phyloP scores from a whole-genome alignment of 1,284 basidiomycete species.

The Chalciporus sp. region DNA sequence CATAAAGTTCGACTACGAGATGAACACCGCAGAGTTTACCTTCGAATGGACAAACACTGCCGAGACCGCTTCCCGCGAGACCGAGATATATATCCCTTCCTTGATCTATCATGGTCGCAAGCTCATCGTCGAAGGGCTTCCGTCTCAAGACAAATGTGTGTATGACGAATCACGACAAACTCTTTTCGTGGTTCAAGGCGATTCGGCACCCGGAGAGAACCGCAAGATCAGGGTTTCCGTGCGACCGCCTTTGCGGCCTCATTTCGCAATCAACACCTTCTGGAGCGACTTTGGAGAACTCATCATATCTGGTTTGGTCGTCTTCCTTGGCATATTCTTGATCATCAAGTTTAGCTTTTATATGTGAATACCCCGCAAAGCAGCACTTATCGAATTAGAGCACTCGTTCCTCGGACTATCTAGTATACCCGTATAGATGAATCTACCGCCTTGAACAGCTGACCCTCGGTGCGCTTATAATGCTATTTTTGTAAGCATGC shows the following conservation, averaged over 20 bases:
- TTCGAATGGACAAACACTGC: conserved; percentile 60
- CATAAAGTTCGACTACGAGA: conserved; percentile 66
- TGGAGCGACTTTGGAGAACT: conserved; percentile 62
- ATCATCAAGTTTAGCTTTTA: conserved; percentile 34
- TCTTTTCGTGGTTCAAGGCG: conserved; percentile 56
- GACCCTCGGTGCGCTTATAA: background rate
- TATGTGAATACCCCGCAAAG: conserved; percentile 18
- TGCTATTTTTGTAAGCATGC: background rate
- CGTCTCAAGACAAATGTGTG: conserved; percentile 44
- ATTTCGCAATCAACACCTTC: conserved; percentile 61
- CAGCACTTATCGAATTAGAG: background rate
- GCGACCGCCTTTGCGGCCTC: conserved; percentile 51
- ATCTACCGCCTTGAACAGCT: background rate
- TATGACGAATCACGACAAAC: conserved; percentile 70
- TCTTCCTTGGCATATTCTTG: conserved; percentile 38
- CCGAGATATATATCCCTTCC: conserved; percentile 81
- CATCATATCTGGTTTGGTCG: conserved; percentile 37
- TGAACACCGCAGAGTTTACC: conserved; percentile 63
- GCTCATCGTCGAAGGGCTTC: conserved; percentile 58
- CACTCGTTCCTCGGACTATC: background rate
- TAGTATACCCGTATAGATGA: background rate
- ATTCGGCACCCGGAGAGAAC: conserved; percentile 44
- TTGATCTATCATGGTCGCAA: conserved; percentile 57
- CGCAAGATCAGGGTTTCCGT: conserved; percentile 57
- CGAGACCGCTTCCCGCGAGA: conserved; percentile 51